Conservation (phyloP, 2,329 filamentous ascomycete species). For the Microsporum audouinii region DNA sequence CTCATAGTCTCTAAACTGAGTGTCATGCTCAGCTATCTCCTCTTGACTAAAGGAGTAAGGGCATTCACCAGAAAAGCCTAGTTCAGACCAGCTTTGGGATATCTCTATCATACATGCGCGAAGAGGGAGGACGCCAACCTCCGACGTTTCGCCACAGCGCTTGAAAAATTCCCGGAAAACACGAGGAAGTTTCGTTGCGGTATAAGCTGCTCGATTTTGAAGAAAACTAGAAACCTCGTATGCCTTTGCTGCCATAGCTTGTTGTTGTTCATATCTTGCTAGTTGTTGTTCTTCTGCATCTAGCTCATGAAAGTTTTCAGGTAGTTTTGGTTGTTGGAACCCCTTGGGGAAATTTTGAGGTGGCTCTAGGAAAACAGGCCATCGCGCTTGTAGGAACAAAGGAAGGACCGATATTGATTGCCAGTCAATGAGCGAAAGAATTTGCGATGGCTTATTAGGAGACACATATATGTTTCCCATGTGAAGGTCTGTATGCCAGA, state of each 20-base stretch:
- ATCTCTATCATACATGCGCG: slow-evolving; percentile 25
- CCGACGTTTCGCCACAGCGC: slow-evolving; percentile 23
- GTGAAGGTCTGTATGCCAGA: slow-evolving; percentile 35
- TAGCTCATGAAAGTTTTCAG: not conserved
- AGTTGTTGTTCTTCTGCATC: not conserved
- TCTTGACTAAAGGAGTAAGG: slow-evolving; percentile 19
- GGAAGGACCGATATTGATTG: slow-evolving; percentile 26
- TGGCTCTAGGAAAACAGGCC: slow-evolving; percentile 1
- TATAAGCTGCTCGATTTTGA: slow-evolving; percentile 9
- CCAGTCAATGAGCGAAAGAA: slow-evolving; percentile 33
- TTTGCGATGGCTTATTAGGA: slow-evolving; percentile 11
- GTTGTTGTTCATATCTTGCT: not conserved
- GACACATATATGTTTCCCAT: slow-evolving; percentile 31
- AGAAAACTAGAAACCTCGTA: slow-evolving; percentile 1
- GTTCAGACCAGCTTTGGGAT: slow-evolving; percentile 18
- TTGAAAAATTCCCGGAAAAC: slow-evolving; percentile 24
- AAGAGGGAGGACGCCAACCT: slow-evolving; percentile 19
- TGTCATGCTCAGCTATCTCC: slow-evolving; percentile 19
- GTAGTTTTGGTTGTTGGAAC: not conserved
- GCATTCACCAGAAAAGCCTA: slow-evolving; percentile 19
- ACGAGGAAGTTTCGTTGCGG: slow-evolving; percentile 20
- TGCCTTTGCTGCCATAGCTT: not conserved
- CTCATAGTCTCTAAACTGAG: slow-evolving; percentile 25
- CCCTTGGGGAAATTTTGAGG: not conserved
- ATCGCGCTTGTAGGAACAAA: slow-evolving; percentile 18